These are phyloP conservation scores for Peronospora tabacina DNA, from an alignment of 352 stramenopile species.

Conservation along the genomic window DNA sequence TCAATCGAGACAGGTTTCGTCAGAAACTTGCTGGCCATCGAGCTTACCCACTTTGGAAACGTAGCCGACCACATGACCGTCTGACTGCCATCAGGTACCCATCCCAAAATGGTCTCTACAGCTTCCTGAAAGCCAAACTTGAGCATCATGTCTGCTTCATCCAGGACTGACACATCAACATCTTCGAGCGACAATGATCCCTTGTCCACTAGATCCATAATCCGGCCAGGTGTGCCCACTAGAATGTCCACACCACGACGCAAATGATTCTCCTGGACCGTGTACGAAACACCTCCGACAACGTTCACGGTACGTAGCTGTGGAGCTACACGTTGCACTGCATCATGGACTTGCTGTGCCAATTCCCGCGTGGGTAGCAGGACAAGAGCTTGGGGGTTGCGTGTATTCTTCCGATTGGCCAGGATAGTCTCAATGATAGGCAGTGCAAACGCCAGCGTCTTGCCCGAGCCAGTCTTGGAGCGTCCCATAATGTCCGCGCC, in stretches of 20 bases:
- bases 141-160: conserved; percentile 98
- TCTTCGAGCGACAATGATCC: conserved; percentile 86
- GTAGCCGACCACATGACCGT: conserved; percentile 96
- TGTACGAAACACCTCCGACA: conserved; percentile 92
- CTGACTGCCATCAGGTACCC: conserved; percentile 72
- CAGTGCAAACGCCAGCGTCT: conserved; percentile 70
- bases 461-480: conserved; percentile 76
- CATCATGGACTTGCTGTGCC: conserved; percentile 93
- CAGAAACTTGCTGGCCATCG: conserved; percentile 91
- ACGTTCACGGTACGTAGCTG: conserved; percentile 88
- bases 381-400: conserved; percentile 88
- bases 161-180: conserved; percentile 88
- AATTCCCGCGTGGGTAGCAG: conserved; percentile 96
- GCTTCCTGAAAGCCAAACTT: conserved; percentile 98
- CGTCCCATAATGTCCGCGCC: conserved; percentile 76
- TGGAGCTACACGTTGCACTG: conserved; percentile 77
- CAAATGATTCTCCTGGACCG: conserved; percentile 87
- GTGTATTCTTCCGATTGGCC: conserved; percentile 29
- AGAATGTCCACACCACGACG: conserved; percentile 89
- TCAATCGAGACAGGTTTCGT: conserved; percentile 91
- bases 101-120: conserved; percentile 91
- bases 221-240: conserved; percentile 93
- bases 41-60: conserved; percentile 91
- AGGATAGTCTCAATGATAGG: conserved; percentile 73
- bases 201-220: conserved; percentile 95